A percentile compares a stretch with the other conserved stretches of the same genome.
Evolutionary conservation across 805 yeast genomes (phyloP).

Genomic region (Saccharomyces mikatae): DNA sequence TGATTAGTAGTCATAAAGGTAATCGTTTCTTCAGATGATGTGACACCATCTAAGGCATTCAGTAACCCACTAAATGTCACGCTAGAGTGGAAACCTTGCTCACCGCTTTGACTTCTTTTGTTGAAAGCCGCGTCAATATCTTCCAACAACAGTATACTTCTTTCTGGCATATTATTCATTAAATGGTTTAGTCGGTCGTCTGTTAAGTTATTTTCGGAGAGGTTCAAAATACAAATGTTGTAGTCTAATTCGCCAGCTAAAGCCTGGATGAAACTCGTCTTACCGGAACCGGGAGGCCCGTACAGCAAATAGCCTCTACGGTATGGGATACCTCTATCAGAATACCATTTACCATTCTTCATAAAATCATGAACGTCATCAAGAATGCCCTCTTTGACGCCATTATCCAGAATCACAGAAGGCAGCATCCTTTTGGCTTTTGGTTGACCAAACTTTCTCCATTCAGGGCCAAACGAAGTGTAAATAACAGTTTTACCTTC

Average conservation of each 20-base stretch:
- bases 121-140: slow-evolving; percentile 96
- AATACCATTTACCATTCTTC: slow-evolving; percentile 80
- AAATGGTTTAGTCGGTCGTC: slow-evolving; percentile 91
- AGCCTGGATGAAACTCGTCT: slow-evolving; percentile 92
- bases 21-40: slow-evolving; percentile 91
- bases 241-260: slow-evolving; percentile 94
- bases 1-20: slow-evolving; percentile 99
- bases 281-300: slow-evolving; percentile 98
- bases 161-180: slow-evolving; percentile 91
- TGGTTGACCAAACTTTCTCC: slow-evolving; percentile 97
- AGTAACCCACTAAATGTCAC: slow-evolving; percentile 92
- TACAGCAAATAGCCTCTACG: slow-evolving; percentile 87
- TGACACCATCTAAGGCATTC: slow-evolving; percentile 94
- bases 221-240: slow-evolving; percentile 85
- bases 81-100: slow-evolving; percentile 73
- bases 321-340: slow-evolving; percentile 94
- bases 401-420: slow-evolving; percentile 77
- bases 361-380: slow-evolving; percentile 76
- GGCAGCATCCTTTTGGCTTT: slow-evolving; percentile 76
- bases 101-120: slow-evolving; percentile 66
- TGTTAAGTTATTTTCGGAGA: slow-evolving; percentile 84
- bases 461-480: slow-evolving; percentile 96
- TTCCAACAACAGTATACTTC: slow-evolving; percentile 77
- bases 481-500: slow-evolving; percentile 92
- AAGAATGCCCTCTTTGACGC: slow-evolving; percentile 57